These are phyloP conservation scores for Nadsonia fulvescens DNA, from an alignment of 805 yeast species.

Conservation along the genomic window DNA sequence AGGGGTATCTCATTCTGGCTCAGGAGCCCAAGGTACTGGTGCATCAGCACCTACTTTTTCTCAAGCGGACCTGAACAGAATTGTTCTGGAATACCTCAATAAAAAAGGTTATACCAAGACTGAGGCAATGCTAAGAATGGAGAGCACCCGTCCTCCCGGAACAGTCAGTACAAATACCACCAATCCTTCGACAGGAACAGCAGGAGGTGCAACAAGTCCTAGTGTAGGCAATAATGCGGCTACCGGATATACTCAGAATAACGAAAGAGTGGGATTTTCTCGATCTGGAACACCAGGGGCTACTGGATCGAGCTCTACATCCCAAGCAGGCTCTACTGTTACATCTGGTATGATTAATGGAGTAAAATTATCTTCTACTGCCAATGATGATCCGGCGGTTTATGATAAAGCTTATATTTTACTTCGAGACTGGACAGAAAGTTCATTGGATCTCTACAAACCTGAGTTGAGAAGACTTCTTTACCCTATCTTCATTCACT, in stretches of 20 bases:
- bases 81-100: constrained; percentile 80
- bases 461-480: constrained; percentile 71
- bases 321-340: too few relatives aligned
- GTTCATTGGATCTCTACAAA: constrained; percentile 75
- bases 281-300: too few relatives aligned
- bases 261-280: background rate
- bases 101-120: constrained; percentile 90
- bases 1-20: too few relatives aligned
- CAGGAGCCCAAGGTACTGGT: too few relatives aligned
- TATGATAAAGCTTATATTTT: constrained; percentile 68
- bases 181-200: background rate
- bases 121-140: constrained; percentile 85
- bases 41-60: constrained; percentile 9
- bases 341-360: too few relatives aligned
- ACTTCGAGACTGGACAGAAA: constrained; percentile 75
- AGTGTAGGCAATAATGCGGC: too few relatives aligned
- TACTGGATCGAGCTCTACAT: background rate
- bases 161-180: constrained; percentile 11
- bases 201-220: too few relatives aligned
- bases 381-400: constrained; percentile 38
- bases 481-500: constrained; percentile 86
- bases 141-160: constrained; percentile 24
- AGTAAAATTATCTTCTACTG: too few relatives aligned
- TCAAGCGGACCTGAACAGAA: constrained; percentile 65
- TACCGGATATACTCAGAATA: background rate